Evolutionary conservation across 164 flowering plant genomes (phyloP).

Genomic region (Pachysandra terminalis): DNA sequence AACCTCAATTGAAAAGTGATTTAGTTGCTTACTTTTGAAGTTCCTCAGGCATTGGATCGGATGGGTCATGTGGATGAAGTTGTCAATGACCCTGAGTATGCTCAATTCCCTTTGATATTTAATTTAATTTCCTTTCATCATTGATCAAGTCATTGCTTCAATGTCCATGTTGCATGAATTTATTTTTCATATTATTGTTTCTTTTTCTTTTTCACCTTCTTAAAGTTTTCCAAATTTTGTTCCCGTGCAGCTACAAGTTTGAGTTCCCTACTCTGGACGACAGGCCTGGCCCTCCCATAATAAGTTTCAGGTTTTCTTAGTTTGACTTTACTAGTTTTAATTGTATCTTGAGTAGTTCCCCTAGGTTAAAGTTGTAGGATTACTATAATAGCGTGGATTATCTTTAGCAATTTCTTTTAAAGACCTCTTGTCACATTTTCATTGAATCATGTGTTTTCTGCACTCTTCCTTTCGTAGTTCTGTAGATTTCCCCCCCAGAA

Average conservation of each 20-base stretch:
- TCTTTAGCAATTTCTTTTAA: not conserved
- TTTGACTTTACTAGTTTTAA: not conserved
- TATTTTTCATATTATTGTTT: not conserved
- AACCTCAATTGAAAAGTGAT: not conserved
- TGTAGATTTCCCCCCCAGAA: not conserved
- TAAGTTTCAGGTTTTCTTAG: conserved; percentile 81
- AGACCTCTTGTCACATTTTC: not conserved
- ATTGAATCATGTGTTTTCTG: no score
- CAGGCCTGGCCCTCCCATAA: conserved; percentile 89
- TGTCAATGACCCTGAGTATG: conserved; percentile 96
- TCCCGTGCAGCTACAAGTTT: conserved; percentile 82
- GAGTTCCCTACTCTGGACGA: conserved; percentile 99
- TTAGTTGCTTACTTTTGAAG: conserved; percentile 1
- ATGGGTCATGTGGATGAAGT: conserved; percentile 86
- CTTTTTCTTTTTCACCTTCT: not conserved
- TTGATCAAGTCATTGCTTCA: not conserved
- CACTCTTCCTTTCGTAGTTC: not conserved
- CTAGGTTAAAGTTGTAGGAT: not conserved
- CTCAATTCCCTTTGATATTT: not conserved
- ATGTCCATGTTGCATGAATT: not conserved
- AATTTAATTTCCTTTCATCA: not conserved
- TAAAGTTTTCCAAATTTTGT: conserved; percentile 5
- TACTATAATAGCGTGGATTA: not conserved
- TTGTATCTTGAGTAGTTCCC: not conserved
- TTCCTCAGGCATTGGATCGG: conserved; percentile 79